phyloP scores from a whole-genome alignment of 371 early-diverging fungal genomes.

The Nematocida displodere region DNA sequence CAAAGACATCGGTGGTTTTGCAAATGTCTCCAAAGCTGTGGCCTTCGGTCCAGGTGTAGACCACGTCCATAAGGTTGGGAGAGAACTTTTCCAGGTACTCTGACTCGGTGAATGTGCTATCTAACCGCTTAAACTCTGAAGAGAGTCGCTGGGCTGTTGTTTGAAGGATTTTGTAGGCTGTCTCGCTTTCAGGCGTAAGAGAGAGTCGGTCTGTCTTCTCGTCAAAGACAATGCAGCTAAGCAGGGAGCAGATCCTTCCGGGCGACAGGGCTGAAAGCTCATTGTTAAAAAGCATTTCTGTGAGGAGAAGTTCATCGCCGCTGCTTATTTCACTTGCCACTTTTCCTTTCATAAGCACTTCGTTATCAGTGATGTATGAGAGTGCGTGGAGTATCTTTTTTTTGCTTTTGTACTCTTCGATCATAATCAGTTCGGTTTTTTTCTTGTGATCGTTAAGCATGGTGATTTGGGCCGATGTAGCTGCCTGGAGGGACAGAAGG shows the following conservation, averaged over 20 bases:
- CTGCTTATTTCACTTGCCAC: slow-evolving; percentile 96
- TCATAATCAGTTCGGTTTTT: slow-evolving; percentile 58
- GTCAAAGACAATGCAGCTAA: slow-evolving; percentile 85
- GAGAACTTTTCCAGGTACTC: slow-evolving; percentile 66
- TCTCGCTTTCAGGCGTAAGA: slow-evolving; percentile 64
- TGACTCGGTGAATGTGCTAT: slow-evolving; percentile 70
- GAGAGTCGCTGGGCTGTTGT: slow-evolving; percentile 79
- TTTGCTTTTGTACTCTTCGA: slow-evolving; percentile 66
- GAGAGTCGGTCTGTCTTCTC: slow-evolving; percentile 67
- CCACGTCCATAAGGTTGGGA: slow-evolving; percentile 84
- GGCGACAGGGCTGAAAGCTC: slow-evolving; percentile 83
- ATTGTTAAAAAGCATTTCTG: slow-evolving; percentile 96
- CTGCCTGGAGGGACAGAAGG: background rate
- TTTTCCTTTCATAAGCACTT: slow-evolving; percentile 80
- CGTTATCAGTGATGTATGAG: slow-evolving; percentile 58
- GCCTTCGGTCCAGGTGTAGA: slow-evolving; percentile 90
- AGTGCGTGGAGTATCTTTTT: slow-evolving; percentile 61
- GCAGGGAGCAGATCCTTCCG: slow-evolving; percentile 78
- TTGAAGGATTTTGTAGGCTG: slow-evolving; percentile 75
- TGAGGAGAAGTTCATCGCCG: slow-evolving; percentile 89
- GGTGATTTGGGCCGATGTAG: slow-evolving; percentile 22
- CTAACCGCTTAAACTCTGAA: slow-evolving; percentile 76
- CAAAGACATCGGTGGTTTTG: slow-evolving; percentile 87
- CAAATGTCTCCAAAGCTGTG: slow-evolving; percentile 87
- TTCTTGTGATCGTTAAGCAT: slow-evolving; percentile 46